These are phyloP conservation scores for Fagopyrum esculentum DNA, from an alignment of 148 eudicot species.

Conservation along the genomic window DNA sequence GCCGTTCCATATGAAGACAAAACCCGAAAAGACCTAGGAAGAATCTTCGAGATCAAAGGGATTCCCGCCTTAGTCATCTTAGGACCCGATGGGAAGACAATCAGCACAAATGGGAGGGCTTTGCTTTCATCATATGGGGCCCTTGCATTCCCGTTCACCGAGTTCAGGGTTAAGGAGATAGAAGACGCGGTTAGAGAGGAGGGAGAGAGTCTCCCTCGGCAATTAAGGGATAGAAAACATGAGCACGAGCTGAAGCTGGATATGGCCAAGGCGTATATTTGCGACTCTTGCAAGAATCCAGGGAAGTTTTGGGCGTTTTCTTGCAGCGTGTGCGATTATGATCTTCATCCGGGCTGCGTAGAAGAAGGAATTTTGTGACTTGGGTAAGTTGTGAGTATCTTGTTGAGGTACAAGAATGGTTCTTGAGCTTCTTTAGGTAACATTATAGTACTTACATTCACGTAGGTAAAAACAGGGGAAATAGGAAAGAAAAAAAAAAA, in stretches of 20 bases:
- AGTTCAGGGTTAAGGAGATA: constrained; percentile 26
- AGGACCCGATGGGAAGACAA: constrained; percentile 39
- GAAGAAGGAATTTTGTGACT: neutral
- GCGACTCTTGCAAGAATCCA: constrained; percentile 37
- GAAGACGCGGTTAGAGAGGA: constrained; percentile 31
- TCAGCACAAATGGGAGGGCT: constrained; percentile 35
- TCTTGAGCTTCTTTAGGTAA: neutral
- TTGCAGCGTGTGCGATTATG: constrained; percentile 49
- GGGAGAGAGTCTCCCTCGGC: constrained; percentile 37
- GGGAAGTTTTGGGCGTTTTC: constrained; percentile 59
- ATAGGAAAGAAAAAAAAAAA: no score
- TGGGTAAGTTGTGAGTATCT: neutral
- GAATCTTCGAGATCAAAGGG: constrained; percentile 43
- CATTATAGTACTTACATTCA: neutral
- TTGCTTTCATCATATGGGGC: constrained; percentile 36
- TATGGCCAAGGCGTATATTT: constrained; percentile 50
- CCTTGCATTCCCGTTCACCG: constrained; percentile 43
- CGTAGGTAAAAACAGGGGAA: neutral
- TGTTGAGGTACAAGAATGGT: neutral
- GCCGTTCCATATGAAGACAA: constrained; percentile 44
- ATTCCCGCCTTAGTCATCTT: constrained; percentile 41
- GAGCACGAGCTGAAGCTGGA: constrained; percentile 45
- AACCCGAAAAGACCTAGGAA: constrained; percentile 34
- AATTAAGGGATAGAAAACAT: constrained; percentile 38
- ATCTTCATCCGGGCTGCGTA: constrained; percentile 50